Percentiles rank a stretch among this genome's conserved stretches.
These are phyloP conservation scores for Fraxinus dipetala DNA, from an alignment of 305 asterid genomes.

Conservation along the genomic window DNA sequence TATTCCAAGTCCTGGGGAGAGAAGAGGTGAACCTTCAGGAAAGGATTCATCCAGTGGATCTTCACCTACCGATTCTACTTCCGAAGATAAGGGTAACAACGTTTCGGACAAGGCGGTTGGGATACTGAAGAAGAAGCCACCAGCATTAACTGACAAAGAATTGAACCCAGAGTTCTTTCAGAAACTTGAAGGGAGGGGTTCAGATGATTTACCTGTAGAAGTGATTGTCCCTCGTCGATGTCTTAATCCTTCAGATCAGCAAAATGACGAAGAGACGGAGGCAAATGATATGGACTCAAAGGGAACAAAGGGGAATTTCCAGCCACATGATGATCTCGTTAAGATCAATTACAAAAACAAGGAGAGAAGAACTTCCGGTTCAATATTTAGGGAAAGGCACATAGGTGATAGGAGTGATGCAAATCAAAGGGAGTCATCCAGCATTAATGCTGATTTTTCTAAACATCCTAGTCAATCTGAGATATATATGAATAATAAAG, in stretches of 20 bases:
- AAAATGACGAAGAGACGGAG: slow-evolving; percentile 56
- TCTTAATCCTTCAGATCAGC: slow-evolving; percentile 52
- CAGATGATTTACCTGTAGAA: slow-evolving; percentile 91
- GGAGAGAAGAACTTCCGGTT: slow-evolving; percentile 45
- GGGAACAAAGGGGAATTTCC: slow-evolving; percentile 44
- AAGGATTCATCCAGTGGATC: slow-evolving; percentile 54
- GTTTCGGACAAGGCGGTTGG: slow-evolving; percentile 83
- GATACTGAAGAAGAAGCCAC: slow-evolving; percentile 83
- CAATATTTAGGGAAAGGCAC: slow-evolving; percentile 32
- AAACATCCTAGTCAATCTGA: slow-evolving; percentile 64
- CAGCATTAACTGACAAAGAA: slow-evolving; percentile 79
- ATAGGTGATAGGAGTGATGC: slow-evolving; percentile 44
- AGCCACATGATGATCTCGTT: slow-evolving; percentile 37
- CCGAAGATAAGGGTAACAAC: slow-evolving; percentile 54
- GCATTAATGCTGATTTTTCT: slow-evolving; percentile 44
- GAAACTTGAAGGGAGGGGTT: slow-evolving; percentile 77
- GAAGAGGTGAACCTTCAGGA: slow-evolving; percentile 39
- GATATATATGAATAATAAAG: slow-evolving; percentile 64
- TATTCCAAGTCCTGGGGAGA: slow-evolving; percentile 43
- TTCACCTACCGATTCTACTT: slow-evolving; percentile 52
- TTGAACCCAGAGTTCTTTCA: slow-evolving; percentile 94
- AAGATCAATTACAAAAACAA: slow-evolving; percentile 29
- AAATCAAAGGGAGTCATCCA: slow-evolving; percentile 59
- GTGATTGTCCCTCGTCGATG: slow-evolving; percentile 86
- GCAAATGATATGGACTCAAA: slow-evolving; percentile 44